Percentiles rank a stretch among this genome's conserved stretches.
phyloP scores from a whole-genome alignment of 352 stramenopile genomes.

The Globisporangium perplexum region DNA sequence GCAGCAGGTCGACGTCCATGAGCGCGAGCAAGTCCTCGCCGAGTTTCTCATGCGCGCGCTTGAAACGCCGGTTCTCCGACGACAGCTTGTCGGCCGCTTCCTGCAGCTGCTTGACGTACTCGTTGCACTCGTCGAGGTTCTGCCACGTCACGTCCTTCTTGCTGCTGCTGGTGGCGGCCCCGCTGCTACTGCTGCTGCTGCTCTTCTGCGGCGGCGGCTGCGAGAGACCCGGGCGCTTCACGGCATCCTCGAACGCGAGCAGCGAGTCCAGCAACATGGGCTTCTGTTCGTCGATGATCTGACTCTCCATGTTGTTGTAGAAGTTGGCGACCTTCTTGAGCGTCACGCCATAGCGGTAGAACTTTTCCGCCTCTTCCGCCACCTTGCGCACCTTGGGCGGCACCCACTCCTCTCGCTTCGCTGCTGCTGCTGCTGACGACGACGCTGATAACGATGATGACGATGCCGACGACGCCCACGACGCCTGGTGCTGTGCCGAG shows the following conservation, averaged over 20 bases:
- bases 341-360: constrained; percentile 92
- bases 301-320: constrained; percentile 94
- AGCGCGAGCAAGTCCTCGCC: constrained; percentile 75
- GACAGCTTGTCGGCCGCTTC: constrained; percentile 84
- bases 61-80: constrained; percentile 88
- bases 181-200: constrained; percentile 16
- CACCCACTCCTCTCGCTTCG: constrained; percentile 49
- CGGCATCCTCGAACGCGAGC: constrained; percentile 87
- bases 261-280: constrained; percentile 92
- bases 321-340: constrained; percentile 96
- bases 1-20: constrained; percentile 89
- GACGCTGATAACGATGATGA: no score
- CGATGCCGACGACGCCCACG: constrained; percentile 2
- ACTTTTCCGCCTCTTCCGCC: constrained; percentile 87
- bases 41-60: constrained; percentile 83
- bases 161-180: constrained; percentile 14
- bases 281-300: constrained; percentile 94
- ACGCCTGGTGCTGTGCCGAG: constrained; percentile 30
- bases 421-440: no score
- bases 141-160: constrained; percentile 86
- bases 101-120: constrained; percentile 92
- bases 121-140: constrained; percentile 89
- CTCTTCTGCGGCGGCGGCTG: constrained; percentile 21
- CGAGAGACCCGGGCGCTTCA: constrained; percentile 55
- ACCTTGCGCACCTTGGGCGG: constrained; percentile 59